Evolutionary conservation across 768 basidiomycete species (phyloP).

Genomic region (Kwoniella bestiolae): DNA sequence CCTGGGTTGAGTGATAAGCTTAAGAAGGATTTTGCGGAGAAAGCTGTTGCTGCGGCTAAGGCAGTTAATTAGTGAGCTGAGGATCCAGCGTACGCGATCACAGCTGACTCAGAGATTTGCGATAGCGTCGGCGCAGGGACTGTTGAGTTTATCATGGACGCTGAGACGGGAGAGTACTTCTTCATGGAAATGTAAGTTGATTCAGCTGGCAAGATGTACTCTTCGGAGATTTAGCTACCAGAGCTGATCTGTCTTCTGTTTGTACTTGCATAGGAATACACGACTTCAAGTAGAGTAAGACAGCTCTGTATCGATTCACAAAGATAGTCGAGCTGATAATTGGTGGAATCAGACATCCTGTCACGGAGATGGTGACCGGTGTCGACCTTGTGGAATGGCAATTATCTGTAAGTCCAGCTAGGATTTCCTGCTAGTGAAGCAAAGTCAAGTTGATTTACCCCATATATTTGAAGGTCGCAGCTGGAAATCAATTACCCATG

Average conservation of each 20-base stretch:
- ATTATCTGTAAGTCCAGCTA: slow-evolving; percentile 65
- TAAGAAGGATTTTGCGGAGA: slow-evolving; percentile 76
- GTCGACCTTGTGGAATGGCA: slow-evolving; percentile 96
- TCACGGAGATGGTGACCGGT: slow-evolving; percentile 93
- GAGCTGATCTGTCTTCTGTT: slow-evolving; percentile 3
- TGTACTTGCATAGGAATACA: slow-evolving; percentile 50
- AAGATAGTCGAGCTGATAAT: not conserved
- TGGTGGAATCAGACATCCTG: slow-evolving; percentile 65
- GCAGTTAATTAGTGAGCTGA: slow-evolving; percentile 72
- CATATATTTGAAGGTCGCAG: slow-evolving; percentile 67
- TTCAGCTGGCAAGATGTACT: not conserved
- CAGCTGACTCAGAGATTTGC: not conserved
- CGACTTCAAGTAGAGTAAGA: slow-evolving; percentile 52
- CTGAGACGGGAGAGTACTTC: slow-evolving; percentile 80
- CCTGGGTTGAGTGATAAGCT: slow-evolving; percentile 81
- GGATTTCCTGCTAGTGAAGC: too few species aligned
- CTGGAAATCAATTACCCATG: slow-evolving; percentile 82
- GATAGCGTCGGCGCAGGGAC: slow-evolving; percentile 37
- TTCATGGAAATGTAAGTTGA: slow-evolving; percentile 88
- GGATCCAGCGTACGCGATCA: not conserved
- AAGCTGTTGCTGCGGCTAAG: slow-evolving; percentile 88
- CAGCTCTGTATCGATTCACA: not conserved
- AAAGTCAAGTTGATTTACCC: not conserved
- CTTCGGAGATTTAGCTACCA: not conserved
- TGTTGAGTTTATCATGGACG: slow-evolving; percentile 90